Conservation (phyloP, 306 rosid species). For the Vigna radiata region DNA sequence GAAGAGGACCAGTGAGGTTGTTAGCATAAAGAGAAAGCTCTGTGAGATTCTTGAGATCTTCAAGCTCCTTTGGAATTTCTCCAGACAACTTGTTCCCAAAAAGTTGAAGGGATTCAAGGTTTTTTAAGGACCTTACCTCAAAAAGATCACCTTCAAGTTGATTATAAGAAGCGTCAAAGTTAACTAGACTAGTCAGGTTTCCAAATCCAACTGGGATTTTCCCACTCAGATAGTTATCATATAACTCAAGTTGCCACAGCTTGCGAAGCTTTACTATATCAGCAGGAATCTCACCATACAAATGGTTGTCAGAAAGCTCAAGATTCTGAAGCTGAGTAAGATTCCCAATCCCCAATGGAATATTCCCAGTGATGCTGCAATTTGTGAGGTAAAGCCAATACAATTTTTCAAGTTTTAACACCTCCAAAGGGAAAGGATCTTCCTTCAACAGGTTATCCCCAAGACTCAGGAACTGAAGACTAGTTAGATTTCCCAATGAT, state of each 20-base stretch:
- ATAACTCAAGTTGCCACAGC: slow-evolving; percentile 70
- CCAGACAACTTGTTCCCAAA: slow-evolving; percentile 67
- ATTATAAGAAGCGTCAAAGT: slow-evolving; percentile 67
- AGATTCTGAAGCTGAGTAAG: slow-evolving; percentile 67
- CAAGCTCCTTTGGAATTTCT: slow-evolving; percentile 71
- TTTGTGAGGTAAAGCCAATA: slow-evolving; percentile 83
- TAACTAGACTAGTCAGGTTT: slow-evolving; percentile 65
- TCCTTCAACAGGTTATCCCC: slow-evolving; percentile 68
- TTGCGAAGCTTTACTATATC: slow-evolving; percentile 65
- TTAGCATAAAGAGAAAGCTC: slow-evolving; percentile 66
- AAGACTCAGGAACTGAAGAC: slow-evolving; percentile 67
- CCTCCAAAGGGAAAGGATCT: slow-evolving; percentile 62
- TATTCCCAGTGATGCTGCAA: slow-evolving; percentile 65
- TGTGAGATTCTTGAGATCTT: slow-evolving; percentile 57
- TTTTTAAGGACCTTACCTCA: slow-evolving; percentile 62
- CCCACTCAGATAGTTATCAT: slow-evolving; percentile 62
- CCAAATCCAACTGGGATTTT: slow-evolving; percentile 68
- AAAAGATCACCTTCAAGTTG: slow-evolving; percentile 73
- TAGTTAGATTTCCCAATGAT: slow-evolving; percentile 67
- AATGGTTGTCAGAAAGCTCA: slow-evolving; percentile 67
- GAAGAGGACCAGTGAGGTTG: slow-evolving; percentile 70
- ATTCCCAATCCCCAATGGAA: slow-evolving; percentile 74
- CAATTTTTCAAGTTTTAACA: slow-evolving; percentile 66
- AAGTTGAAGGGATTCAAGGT: slow-evolving; percentile 66
- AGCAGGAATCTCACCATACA: slow-evolving; percentile 70